phyloP scores from a whole-genome alignment of 306 rosid genomes.

The Vigna angularis region DNA sequence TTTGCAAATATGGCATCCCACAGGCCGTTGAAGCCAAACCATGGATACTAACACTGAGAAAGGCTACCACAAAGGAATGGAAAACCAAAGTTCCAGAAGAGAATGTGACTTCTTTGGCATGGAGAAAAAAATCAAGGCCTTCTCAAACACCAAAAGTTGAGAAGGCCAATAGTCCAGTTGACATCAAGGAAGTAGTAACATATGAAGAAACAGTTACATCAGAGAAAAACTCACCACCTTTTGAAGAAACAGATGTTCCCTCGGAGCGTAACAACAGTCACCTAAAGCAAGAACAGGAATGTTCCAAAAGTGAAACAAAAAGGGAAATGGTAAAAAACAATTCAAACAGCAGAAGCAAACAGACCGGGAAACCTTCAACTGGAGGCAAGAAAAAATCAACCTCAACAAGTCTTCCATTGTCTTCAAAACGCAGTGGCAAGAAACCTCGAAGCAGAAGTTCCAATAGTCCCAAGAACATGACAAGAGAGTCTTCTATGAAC shows the following conservation, averaged over 20 bases:
- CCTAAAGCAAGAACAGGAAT: slow-evolving; percentile 28
- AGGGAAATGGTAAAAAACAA: slow-evolving; percentile 38
- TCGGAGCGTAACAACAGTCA: slow-evolving; percentile 42
- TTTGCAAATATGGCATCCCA: slow-evolving; percentile 76
- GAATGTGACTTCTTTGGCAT: slow-evolving; percentile 38
- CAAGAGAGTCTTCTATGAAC: slow-evolving; percentile 32
- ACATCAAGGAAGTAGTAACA: slow-evolving; percentile 50
- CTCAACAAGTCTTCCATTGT: slow-evolving; percentile 39
- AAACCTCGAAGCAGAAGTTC: slow-evolving; percentile 41
- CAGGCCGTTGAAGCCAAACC: slow-evolving; percentile 54
- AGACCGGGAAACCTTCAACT: slow-evolving; percentile 31
- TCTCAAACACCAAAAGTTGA: slow-evolving; percentile 37
- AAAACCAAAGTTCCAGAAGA: slow-evolving; percentile 37
- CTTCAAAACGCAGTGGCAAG: slow-evolving; percentile 49
- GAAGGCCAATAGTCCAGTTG: slow-evolving; percentile 30
- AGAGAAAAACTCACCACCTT: slow-evolving; percentile 45
- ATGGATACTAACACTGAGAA: slow-evolving; percentile 48
- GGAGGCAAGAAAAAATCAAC: slow-evolving; percentile 43
- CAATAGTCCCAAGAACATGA: slow-evolving; percentile 40
- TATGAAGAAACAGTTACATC: slow-evolving; percentile 43
- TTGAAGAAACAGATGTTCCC: slow-evolving; percentile 50
- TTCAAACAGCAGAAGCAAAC: slow-evolving; percentile 48
- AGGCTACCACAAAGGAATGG: slow-evolving; percentile 30
- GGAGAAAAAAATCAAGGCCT: slow-evolving; percentile 48
- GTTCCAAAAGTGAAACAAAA: slow-evolving; percentile 42